Base-by-base conservation (phyloP, 805 yeast genomes). In the Suhomyces xylopsoci region DNA sequence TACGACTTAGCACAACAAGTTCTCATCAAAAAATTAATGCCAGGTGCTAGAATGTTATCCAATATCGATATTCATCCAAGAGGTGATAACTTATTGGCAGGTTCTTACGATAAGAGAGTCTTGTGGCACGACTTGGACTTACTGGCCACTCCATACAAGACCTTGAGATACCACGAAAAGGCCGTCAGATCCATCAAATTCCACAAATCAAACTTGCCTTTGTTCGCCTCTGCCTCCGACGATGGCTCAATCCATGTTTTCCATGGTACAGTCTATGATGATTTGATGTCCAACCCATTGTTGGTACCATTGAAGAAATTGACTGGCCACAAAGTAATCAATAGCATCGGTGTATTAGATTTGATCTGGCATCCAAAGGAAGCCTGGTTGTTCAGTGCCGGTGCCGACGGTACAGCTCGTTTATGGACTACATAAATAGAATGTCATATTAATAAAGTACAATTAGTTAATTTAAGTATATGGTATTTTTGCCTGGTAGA, bases 71-170 rank as follows among this genome's bases (percentile, higher is more conserved):
- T 94, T 49, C 98, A 94, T 70, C 97, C 98, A 53, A 80, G 96
- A 58, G 99, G 99, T 52, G 98, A 94, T 69, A 92, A 94, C 64
- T 83, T 94, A 50, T 73, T 94, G 57, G 96, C 97, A 12, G 88
- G 93, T 7, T 90, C 97, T 2, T 94, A 82, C 69, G 99, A 94
- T 70, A 91, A 92, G 78, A 82, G 97, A 60, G 96, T 94, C 5
- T 80, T 92, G 59, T 94, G 99, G 99, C 98, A 93, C 65, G 99
- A 94, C 78, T 75, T 93, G 65, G 99, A 94, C 69, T 79, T 96
- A 56, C 79, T 88, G 45, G 77, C 81, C 52, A 90, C 96, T 47
- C 99, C 99, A 28, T 94, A 91, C 77, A 94, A 96, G 78, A 93
- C 97, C 0, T 78, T 94, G 64, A 81, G 99, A 68, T 94, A 92